Evolutionary conservation across 495 filamentous ascomycete genomes (phyloP), one percentile per base, ranked within the genome.

Genomic region (Penicillium macrosclerotiorum): DNA sequence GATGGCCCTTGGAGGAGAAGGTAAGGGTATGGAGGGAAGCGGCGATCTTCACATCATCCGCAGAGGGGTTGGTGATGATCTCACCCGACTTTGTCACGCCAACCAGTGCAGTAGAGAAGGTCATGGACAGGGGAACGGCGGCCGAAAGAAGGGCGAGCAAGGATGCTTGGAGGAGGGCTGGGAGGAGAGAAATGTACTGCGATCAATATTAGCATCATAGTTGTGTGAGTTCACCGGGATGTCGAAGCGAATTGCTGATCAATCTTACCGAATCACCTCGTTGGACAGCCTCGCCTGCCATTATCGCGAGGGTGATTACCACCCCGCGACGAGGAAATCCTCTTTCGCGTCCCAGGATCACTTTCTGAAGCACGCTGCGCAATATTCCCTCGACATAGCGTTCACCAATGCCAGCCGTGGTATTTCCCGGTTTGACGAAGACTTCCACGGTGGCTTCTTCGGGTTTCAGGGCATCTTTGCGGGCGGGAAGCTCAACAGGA

Each of bases 361-460:
- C 52, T 57, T 61, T 54, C 23, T 53, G 49, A 38, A 70, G 48
- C 38, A 67, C 46, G 25, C 36, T 55, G 14, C 62, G 61, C 20
- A 72, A 30, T 13, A 69, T 55, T 5, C 51, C 52, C 49, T 68
- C 64, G 38, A 64, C 55, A 52, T 67, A 57, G 70, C 66, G 69
- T 85, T 93, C 84, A 72, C 88, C 90, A 45, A 94, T 85, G 37
- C 90, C 90, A 48, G 77, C 78, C 1, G 65, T 64, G 8, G 63
- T 61, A 7, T 68, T 71, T 30, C 85, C 83, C 24, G 91, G 91
- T 62, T 92, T 83, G 52, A 98, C 81, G 62, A 90, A 83, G 23
- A 97, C 87, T 63, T 97, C 93, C 42, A 98, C 72, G 38, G 82
- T 83, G 18, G 93, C 88, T 69, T 96, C 90, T 66, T 94, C 88